phyloP scores from a whole-genome alignment of 2,329 filamentous ascomycete genomes.

The Penicillium polonicum region DNA sequence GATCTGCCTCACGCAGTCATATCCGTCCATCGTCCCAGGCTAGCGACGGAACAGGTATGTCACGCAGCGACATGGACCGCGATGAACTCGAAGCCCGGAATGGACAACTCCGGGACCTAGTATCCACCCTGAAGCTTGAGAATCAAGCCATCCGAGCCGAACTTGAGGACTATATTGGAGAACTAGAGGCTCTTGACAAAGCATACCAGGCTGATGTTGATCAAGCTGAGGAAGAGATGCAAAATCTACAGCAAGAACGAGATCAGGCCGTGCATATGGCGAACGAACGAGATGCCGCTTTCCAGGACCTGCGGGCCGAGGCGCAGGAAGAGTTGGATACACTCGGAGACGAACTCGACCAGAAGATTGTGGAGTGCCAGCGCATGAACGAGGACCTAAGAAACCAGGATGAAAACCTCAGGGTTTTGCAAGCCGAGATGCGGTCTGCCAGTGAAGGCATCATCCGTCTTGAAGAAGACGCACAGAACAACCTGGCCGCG shows the following conservation, averaged over 20 bases:
- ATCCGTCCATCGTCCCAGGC: constrained; percentile 71
- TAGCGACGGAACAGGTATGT: constrained; percentile 63
- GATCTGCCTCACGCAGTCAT: constrained; percentile 84
- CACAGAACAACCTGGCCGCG: constrained; percentile 71
- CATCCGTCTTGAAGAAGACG: constrained; percentile 84
- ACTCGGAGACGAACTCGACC: constrained; percentile 65
- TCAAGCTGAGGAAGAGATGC: constrained; percentile 73
- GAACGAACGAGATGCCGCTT: constrained; percentile 57
- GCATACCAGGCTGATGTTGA: constrained; percentile 80
- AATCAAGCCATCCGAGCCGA: constrained; percentile 87
- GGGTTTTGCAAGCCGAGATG: constrained; percentile 91
- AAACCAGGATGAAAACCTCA: constrained; percentile 80
- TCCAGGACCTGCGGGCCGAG: constrained; percentile 55
- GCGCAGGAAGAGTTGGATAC: constrained; percentile 59
- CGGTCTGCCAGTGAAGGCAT: constrained; percentile 84
- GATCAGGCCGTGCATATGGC: constrained; percentile 80
- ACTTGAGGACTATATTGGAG: constrained; percentile 73
- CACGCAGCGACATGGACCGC: constrained; percentile 71
- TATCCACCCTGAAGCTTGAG: constrained; percentile 80
- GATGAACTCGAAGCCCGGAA: constrained; percentile 85
- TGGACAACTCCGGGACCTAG: constrained; percentile 78
- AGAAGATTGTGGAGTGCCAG: constrained; percentile 68
- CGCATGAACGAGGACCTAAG: constrained; percentile 69
- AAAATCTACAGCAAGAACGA: constrained; percentile 75
- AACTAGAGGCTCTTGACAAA: constrained; percentile 72